phyloP scores from a whole-genome alignment of 2,329 filamentous ascomycete genomes.

The Aspergillus ochraceus region DNA sequence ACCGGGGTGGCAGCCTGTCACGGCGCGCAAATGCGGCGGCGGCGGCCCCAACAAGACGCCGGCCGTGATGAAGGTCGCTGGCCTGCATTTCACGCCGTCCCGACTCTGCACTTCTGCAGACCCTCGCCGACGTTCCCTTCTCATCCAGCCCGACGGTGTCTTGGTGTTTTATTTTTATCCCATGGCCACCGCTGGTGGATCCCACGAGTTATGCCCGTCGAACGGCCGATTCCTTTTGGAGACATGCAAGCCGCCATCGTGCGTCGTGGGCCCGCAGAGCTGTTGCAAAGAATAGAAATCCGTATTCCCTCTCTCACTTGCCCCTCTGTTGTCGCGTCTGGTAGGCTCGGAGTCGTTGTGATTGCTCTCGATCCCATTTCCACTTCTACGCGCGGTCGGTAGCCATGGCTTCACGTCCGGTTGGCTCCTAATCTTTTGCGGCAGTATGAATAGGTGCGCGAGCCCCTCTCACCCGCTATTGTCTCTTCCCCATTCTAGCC shows the following conservation, averaged over 20 bases:
- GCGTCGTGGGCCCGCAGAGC: constrained; percentile 15
- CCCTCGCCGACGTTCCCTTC: background rate
- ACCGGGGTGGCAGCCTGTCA: background rate
- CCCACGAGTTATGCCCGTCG: constrained; percentile 14
- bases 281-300: constrained; percentile 33
- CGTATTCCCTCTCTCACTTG: constrained; percentile 16
- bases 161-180: constrained; percentile 21
- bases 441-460: constrained; percentile 42
- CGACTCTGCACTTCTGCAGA: constrained; percentile 22
- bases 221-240: constrained; percentile 8
- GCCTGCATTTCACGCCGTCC: constrained; percentile 25
- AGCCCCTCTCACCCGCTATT: constrained; percentile 12
- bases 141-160: constrained; percentile 15
- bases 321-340: constrained; percentile 15
- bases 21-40: background rate
- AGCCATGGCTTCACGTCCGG: constrained; percentile 30
- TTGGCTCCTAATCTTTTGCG: constrained; percentile 26
- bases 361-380: constrained; percentile 17
- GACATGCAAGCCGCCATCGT: constrained; percentile 17
- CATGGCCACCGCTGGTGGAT: constrained; percentile 14
- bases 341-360: constrained; percentile 12
- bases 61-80: constrained; percentile 32
- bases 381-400: constrained; percentile 18
- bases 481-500: constrained; percentile 3
- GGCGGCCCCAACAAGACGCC: constrained; percentile 25